Evolutionary conservation across 2,329 filamentous ascomycete species (phyloP), one percentile per base, ranked within the genome.

Genomic region (Fusarium mexicanum): DNA sequence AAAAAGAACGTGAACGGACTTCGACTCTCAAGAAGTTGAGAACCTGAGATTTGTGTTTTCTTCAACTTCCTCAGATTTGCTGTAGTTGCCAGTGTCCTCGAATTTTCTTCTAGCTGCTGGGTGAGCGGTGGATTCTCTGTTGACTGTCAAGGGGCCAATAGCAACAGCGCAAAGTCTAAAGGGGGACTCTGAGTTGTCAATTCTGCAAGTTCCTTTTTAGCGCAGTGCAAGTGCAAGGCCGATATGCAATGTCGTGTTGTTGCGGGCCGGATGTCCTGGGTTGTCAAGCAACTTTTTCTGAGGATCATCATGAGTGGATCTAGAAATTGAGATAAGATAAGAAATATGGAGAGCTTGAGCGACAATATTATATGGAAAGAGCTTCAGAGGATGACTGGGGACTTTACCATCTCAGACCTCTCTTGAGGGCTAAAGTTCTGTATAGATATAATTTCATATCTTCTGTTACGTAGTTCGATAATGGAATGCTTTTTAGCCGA

Each of bases 221-320:
- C 66, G 69, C 31, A 71, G 43, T 37, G 22, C 44, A 68, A 66
- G 65, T 66, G 62, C 72, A 71, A 69, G 75, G 76, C 61, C 64
- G 74, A 69, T 72, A 75, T 75, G 72, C 64, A 73, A 58, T 64
- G 64, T 64, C 64, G 67, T 76, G 67, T 74, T 71, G 72, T 68
- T 68, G 62, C 75, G 64, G 71, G 61, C 69, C 70, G 69, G 68
- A 69, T 67, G 69, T 76, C 67, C 64, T 69, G 61, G 47, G 70
- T 69, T 73, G 74, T 67, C 57, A 47, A 57, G 59, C 67, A 72
- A 76, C 73, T 79, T 80, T 80, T 79, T 76, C 73, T 71, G 35
- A 73, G 53, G 63, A 70, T 77, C 72, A 76, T 77, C 78, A 46
- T 48, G 44, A 69, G 71, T 76, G 69, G 66, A 68, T 61, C 74